These are phyloP conservation scores for Tulasnella sp. DNA, from an alignment of 768 basidiomycete genomes.

Conservation along the genomic window DNA sequence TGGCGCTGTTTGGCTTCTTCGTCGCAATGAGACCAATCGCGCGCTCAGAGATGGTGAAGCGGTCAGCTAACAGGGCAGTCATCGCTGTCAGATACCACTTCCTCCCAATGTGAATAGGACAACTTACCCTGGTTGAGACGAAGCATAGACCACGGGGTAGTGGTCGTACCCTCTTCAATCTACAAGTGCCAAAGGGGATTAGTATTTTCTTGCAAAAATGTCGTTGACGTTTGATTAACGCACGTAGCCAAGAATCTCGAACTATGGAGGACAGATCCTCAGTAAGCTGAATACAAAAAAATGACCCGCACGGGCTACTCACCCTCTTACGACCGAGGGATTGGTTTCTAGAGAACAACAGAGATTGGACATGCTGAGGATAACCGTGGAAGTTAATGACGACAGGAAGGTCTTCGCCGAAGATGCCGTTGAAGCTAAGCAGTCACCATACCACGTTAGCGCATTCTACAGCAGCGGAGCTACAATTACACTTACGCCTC, in stretches of 20 bases:
- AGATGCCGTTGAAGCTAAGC: constrained; percentile 64
- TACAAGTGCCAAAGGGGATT: constrained; percentile 27
- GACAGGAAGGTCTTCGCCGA: constrained; percentile 69
- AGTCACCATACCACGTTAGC: neutral
- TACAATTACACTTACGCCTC: constrained; percentile 40
- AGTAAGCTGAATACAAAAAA: neutral
- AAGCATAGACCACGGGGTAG: constrained; percentile 62
- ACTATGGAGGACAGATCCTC: constrained; percentile 35
- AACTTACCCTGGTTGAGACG: constrained; percentile 39
- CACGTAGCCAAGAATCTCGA: constrained; percentile 41
- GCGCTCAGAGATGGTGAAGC: constrained; percentile 45
- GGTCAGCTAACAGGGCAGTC: constrained; percentile 35
- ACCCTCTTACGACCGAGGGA: constrained; percentile 32
- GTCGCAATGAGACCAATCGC: constrained; percentile 44
- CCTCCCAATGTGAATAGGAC: neutral
- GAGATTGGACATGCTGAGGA: constrained; percentile 68
- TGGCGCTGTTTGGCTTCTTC: constrained; percentile 38
- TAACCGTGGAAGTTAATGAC: constrained; percentile 88
- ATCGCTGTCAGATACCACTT: constrained; percentile 40
- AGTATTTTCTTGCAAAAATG: neutral
- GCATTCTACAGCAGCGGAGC: neutral
- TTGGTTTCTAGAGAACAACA: constrained; percentile 50
- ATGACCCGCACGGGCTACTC: neutral
- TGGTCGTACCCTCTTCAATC: constrained; percentile 60
- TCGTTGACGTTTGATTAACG: constrained; percentile 9